Conservation (phyloP, 331 rosid genomes). For the Quercus lobata region DNA sequence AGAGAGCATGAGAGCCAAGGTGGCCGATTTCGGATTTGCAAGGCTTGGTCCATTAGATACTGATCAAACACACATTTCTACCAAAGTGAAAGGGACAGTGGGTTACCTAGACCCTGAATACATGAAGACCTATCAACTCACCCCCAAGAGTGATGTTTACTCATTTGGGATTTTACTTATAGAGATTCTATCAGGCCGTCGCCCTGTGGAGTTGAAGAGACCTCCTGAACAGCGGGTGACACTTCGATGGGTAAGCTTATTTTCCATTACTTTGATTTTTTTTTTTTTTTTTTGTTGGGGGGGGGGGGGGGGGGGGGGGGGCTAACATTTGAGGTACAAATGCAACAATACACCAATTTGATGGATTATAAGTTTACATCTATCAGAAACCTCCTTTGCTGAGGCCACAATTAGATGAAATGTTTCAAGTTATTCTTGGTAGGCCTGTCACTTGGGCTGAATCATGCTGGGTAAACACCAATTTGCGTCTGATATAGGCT, state of each 20-base stretch:
- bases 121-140: conserved; percentile 92
- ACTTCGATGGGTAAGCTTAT: conserved; percentile 77
- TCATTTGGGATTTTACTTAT: conserved; percentile 88
- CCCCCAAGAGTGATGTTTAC: conserved; percentile 90
- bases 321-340: background rate
- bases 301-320: background rate
- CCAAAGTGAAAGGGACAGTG: conserved; percentile 95
- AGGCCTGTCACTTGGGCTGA: background rate
- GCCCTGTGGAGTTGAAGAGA: conserved; percentile 83
- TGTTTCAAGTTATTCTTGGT: background rate
- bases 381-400: background rate
- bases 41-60: conserved; percentile 69
- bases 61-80: conserved; percentile 83
- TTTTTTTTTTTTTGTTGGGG: background rate
- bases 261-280: conserved; percentile 10
- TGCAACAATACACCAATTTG: background rate
- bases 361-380: background rate
- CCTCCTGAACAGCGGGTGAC: conserved; percentile 72
- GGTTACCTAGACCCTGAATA: conserved; percentile 97
- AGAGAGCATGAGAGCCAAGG: conserved; percentile 93
- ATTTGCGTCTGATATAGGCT: background rate
- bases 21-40: conserved; percentile 97
- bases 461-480: background rate
- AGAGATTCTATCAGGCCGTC: conserved; percentile 87
- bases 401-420: background rate